These are phyloP conservation scores for Aspergillus heteromorphus DNA, from an alignment of 495 filamentous ascomycete genomes.

Conservation along the genomic window DNA sequence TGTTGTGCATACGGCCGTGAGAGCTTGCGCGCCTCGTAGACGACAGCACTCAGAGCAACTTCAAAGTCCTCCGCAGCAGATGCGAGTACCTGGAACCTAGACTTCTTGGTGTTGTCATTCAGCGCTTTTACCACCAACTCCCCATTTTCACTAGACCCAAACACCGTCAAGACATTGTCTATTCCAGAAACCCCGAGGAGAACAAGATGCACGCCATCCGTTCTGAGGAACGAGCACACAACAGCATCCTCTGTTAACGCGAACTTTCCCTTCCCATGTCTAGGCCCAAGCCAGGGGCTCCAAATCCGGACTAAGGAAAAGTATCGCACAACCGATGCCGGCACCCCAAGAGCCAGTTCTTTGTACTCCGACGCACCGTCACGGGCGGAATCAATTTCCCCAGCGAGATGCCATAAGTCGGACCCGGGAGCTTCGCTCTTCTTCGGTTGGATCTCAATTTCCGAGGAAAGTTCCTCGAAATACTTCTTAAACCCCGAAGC, in stretches of 20 bases:
- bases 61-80: conserved; percentile 74
- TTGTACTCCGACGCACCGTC: conserved; percentile 51
- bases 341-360: conserved; percentile 56
- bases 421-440: conserved; percentile 67
- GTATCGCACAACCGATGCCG: conserved; percentile 55
- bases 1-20: conserved; percentile 36
- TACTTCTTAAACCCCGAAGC: conserved; percentile 48
- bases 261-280: conserved; percentile 69
- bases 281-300: conserved; percentile 80
- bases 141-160: conserved; percentile 62
- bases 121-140: conserved; percentile 62
- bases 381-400: conserved; percentile 46
- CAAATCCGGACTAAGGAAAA: conserved; percentile 76
- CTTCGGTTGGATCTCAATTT: conserved; percentile 50
- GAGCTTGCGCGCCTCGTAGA: conserved; percentile 78
- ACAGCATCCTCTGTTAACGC: conserved; percentile 70
- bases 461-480: conserved; percentile 53
- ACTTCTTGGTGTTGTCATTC: conserved; percentile 57
- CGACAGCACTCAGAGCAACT: conserved; percentile 68
- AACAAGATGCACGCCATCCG: conserved; percentile 73
- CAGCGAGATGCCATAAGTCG: conserved; percentile 62
- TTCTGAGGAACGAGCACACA: conserved; percentile 72
- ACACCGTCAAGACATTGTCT: conserved; percentile 62
- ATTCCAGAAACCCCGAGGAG: conserved; percentile 75
- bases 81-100: conserved; percentile 60